Conservation (phyloP, 495 filamentous ascomycete species). For the Aspergillus steynii region DNA sequence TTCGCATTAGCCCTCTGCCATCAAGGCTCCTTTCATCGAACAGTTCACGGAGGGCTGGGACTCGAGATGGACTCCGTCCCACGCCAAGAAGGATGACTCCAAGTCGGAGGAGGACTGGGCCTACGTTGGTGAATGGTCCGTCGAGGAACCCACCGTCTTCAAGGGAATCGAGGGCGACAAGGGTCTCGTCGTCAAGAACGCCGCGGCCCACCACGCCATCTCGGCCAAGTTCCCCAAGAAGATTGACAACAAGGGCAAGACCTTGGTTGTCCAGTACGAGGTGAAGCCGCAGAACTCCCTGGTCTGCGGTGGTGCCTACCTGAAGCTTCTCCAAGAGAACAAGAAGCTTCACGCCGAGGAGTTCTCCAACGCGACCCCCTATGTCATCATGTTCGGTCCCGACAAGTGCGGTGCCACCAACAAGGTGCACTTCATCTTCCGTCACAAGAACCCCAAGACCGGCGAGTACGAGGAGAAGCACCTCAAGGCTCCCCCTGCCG, state of each 20-base stretch:
- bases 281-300: conserved; percentile 99
- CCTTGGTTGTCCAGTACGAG: conserved; percentile 97
- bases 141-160: conserved; percentile 90
- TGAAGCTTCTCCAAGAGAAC: conserved; percentile 98
- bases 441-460: conserved; percentile 99
- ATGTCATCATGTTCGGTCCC: conserved; percentile 99
- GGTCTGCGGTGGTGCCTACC: conserved; percentile 97
- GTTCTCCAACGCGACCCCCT: conserved; percentile 96
- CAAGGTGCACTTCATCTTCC: conserved; percentile 99
- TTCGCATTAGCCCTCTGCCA: conserved; percentile 65
- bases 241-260: conserved; percentile 96
- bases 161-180: conserved; percentile 96
- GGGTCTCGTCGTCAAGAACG: conserved; percentile 95
- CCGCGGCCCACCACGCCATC: conserved; percentile 97
- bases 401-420: conserved; percentile 99
- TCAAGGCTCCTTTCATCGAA: conserved; percentile 95
- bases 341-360: conserved; percentile 95
- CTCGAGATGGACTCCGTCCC: conserved; percentile 84
- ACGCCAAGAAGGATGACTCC: conserved; percentile 94
- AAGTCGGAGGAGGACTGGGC: conserved; percentile 92
- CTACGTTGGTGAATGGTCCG: conserved; percentile 94
- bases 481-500: conserved; percentile 77
- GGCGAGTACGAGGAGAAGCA: conserved; percentile 99
- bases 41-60: conserved; percentile 98
- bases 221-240: conserved; percentile 97